A percentile compares a stretch with the other conserved stretches of the same genome.
phyloP scores from a whole-genome alignment of 2,329 filamentous ascomycete species.

The Meredithiella fracta region DNA sequence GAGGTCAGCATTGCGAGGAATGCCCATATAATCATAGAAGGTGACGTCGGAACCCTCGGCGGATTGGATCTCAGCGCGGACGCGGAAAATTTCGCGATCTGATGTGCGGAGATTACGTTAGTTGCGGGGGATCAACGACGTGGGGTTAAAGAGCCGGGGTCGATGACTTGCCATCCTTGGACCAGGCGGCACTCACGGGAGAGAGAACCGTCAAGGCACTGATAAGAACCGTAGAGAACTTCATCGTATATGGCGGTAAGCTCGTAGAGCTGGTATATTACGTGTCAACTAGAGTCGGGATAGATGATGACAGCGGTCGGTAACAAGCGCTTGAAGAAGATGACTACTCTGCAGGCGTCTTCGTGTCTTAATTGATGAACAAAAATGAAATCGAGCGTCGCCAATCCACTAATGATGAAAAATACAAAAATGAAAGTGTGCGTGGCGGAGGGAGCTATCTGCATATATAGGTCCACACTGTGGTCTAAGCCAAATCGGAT shows the following conservation, averaged over 20 bases:
- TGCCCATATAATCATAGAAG: constrained; percentile 88
- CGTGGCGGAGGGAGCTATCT: background rate
- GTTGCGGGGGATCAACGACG: background rate
- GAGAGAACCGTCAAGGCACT: constrained; percentile 53
- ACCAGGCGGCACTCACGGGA: constrained; percentile 59
- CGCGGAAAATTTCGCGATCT: constrained; percentile 97
- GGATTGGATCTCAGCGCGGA: constrained; percentile 68
- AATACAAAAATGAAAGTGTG: background rate
- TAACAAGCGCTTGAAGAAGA: constrained; percentile 18
- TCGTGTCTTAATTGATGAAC: background rate
- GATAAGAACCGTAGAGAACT: constrained; percentile 47
- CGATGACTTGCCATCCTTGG: constrained; percentile 54
- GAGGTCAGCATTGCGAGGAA: constrained; percentile 54
- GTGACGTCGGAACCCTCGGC: constrained; percentile 66
- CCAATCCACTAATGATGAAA: background rate
- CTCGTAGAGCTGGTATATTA: background rate
- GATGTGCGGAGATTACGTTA: constrained; percentile 4
- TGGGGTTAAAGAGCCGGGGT: background rate
- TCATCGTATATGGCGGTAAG: constrained; percentile 41
- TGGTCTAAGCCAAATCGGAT: background rate
- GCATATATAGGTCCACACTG: background rate
- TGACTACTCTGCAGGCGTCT: constrained; percentile 22
- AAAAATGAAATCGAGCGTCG: background rate
- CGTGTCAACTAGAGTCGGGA: background rate
- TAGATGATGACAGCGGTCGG: background rate